Base-by-base conservation (phyloP, 1,139 yeast genomes). In the Debaryomyces nepalensis region DNA sequence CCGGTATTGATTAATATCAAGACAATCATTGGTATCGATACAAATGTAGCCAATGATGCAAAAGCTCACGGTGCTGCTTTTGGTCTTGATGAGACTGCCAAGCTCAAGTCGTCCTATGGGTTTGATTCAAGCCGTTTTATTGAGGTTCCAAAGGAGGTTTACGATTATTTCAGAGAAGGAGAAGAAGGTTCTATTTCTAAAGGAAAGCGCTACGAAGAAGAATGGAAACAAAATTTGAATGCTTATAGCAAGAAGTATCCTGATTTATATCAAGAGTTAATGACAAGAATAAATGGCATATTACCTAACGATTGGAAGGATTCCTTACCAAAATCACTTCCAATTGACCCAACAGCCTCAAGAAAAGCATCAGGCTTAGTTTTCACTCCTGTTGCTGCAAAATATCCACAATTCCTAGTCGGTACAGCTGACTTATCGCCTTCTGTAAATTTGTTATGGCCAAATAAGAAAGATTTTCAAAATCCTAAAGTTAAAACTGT, bases 1-100 rank as follows among this genome's bases (percentile, higher is more conserved):
- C 72, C 73, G 15, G 63, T 67, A 6, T 51, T 67, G 30, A 54
- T 67, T 40, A 63, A 63, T 41, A 55, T 55, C 18, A 52, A 56
- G 24, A 66, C 72, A 2, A 52, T 46, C 8, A 66, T 67, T 37
- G 72, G 70, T 29, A 48, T 55, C 37, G 66, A 55, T 20, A 54
- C 69, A 8, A 47, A 43, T 9, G 51, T 58, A 3, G 63, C 54
- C 32, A 64, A 60, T 26, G 45, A 51, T 9, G 58, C 63, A 18
- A 50, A 47, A 21, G 68, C 67, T 5, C 66, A 61, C 42, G 64
- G 66, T 35, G 58, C 59, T 20, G 62, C 65, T 11, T 50, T 59
- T 32, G 65, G 65, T 16, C 53, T 49, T 26, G 50, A 30, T 6
- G 58, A 55, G 30, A 59, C 61, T 31, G 58, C 53, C 11, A 49